phyloP scores from a whole-genome alignment of 257 asterid species.

The Capsicum chinense region DNA sequence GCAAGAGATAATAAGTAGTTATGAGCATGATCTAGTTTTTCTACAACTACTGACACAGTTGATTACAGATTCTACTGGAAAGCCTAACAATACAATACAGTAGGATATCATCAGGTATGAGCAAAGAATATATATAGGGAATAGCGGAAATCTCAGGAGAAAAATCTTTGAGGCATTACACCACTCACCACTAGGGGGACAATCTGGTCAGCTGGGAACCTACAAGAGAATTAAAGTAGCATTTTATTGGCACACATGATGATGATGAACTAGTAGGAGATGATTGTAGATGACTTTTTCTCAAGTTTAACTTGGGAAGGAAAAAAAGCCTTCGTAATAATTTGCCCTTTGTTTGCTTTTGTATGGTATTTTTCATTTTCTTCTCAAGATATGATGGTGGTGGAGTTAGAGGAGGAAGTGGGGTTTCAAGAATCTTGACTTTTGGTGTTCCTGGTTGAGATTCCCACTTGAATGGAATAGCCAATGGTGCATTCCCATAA shows the following conservation, averaged over 20 bases:
- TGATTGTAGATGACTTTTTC: slow-evolving; percentile 27
- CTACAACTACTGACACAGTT: too few relatives aligned
- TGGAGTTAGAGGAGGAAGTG: slow-evolving; percentile 50
- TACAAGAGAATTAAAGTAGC: too few relatives aligned
- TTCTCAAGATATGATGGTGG: slow-evolving; percentile 43
- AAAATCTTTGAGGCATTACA: too few relatives aligned
- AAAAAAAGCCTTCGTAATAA: slow-evolving; percentile 29
- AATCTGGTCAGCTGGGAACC: too few relatives aligned
- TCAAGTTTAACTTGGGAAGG: slow-evolving; percentile 37
- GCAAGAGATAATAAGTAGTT: too few relatives aligned
- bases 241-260: neutral
- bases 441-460: slow-evolving; percentile 50
- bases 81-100: too few relatives aligned
- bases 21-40: too few relatives aligned
- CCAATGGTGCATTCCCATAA: slow-evolving; percentile 37
- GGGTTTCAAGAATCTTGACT: slow-evolving; percentile 28
- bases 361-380: slow-evolving; percentile 29
- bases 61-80: too few relatives aligned
- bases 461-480: slow-evolving; percentile 50
- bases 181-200: too few relatives aligned
- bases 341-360: slow-evolving; percentile 23
- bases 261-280: slow-evolving; percentile 28
- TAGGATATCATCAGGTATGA: too few relatives aligned
- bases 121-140: too few relatives aligned
- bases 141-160: too few relatives aligned